Base-by-base conservation (phyloP, 2,329 filamentous ascomycete genomes). In the Leptographium procerum region DNA sequence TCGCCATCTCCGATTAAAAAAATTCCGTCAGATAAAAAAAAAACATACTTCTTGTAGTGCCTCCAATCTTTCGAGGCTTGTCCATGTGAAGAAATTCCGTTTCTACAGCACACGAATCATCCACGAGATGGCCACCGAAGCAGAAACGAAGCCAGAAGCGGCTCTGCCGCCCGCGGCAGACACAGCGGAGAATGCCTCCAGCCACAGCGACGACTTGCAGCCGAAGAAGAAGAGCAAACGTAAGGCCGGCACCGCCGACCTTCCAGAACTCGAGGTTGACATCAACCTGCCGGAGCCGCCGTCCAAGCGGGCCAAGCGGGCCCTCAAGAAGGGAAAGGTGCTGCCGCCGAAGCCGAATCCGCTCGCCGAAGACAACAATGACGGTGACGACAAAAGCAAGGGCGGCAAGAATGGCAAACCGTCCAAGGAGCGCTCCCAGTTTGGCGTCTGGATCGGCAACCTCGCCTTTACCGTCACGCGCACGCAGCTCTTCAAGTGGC, bases 391-490 rank as follows among this genome's bases (percentile, higher is more conserved):
- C 34, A 53, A 43, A 28, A 33, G 64, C 54, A 75, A 33, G 16
- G 33, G 19, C 40, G 55, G 29, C 45, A 48, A 48, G 45, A 48
- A 26, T 43, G 70, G 64, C 56, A 75, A 79, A 57, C 31, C 31
- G 4, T 8, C 26, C 53, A 77, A 80, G 64, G 74, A 77, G 65
- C 86, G 89, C 60, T 94, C 90, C 11, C 84, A 88, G 22, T 85
- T 90, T 71, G 89, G 91, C 62, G 83, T 99, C 64, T 99, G 94
- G 94, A 89, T 99, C 65, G 94, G 95, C 66, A 99, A 99, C 72
- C 74, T 99, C 62, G 83, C 88, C n/a, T 99, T 92, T 77, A 83
- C 82, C 52, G 77, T 87, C 47, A 94, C 87, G 51, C 84, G 87
- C 60, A 76, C 82, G 14, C 85, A 90, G 62, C 75, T 99, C 54